Evolutionary conservation across 2,329 filamentous ascomycete species (phyloP).

Genomic region (Alternaria angustiovoidea): DNA sequence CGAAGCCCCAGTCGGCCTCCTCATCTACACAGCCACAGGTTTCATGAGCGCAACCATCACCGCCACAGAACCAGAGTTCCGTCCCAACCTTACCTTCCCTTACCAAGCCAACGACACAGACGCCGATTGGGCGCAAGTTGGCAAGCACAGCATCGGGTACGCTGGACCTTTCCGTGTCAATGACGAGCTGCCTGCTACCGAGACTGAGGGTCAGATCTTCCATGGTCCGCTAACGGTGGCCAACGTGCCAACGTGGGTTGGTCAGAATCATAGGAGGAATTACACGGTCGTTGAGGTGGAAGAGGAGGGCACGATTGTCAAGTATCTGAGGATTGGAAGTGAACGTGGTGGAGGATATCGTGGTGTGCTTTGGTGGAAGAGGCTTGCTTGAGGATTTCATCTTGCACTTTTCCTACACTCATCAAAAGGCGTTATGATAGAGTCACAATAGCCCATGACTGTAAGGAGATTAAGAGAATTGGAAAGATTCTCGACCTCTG

Average conservation of each 20-base stretch:
- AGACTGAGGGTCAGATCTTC: constrained; percentile 33
- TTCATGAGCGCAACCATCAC: constrained; percentile 42
- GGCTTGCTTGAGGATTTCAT: constrained; percentile 17
- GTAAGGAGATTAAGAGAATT: too few relatives aligned
- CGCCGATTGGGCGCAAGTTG: constrained; percentile 40
- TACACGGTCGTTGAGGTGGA: constrained; percentile 29
- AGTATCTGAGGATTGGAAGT: constrained; percentile 34
- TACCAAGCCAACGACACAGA: constrained; percentile 30
- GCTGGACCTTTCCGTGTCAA: constrained; percentile 34
- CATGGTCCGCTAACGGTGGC: constrained; percentile 38
- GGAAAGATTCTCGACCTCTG: too few relatives aligned
- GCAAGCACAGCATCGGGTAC: constrained; percentile 40
- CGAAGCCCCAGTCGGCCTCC: constrained; percentile 31
- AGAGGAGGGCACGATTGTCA: constrained; percentile 18
- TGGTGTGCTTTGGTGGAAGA: constrained; percentile 37
- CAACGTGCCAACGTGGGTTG: constrained; percentile 38
- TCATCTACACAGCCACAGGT: constrained; percentile 36
- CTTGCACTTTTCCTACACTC: too few relatives aligned
- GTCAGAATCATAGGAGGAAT: constrained; percentile 30
- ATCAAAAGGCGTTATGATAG: too few relatives aligned
- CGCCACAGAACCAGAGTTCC: constrained; percentile 32
- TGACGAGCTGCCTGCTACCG: constrained; percentile 21
- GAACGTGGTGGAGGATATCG: constrained; percentile 31
- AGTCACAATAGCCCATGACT: too few relatives aligned
- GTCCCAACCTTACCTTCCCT: constrained; percentile 35